Evolutionary conservation across 352 stramenopile species (phyloP), one percentile per base, ranked within the genome.

Genomic region (Phytophthora fragariae): DNA sequence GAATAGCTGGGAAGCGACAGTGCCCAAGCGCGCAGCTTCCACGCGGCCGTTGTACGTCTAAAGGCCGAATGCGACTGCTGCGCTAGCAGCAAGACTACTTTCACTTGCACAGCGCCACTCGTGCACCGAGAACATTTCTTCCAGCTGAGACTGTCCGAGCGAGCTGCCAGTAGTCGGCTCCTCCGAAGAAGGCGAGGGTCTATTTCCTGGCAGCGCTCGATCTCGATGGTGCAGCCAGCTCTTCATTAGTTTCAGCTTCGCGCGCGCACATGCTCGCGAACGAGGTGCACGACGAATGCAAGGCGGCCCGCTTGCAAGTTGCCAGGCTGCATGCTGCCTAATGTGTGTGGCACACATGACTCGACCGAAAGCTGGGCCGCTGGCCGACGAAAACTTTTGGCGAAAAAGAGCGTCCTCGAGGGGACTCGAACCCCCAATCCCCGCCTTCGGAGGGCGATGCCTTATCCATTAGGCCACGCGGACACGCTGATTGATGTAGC

Each of bases 401-500:
- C 63, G 49, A 57, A 73, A 68, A 73, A 68, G 24, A 67, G 57
- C 68, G 76, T 88, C 81, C 81, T 85, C 81, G 82, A 87, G 72
- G 81, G 81, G 81, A 87, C 82, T 89, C 79, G 82, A 89, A 89
- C 82, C 80, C 80, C 73, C 82, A 89, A 82, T 89, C 80, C 75
- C 82, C 82, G 82, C 82, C 82, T 89, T 83, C 82, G 82, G 82
- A 89, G 80, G 80, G 82, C 82, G 82, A 89, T 84, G 82, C 82
- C 82, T 89, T 89, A 89, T 89, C 81, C 81, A 89, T 89, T 89
- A 89, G 81, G 81, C 81, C 70, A 77, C 70, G 70, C 70, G 70
- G 70, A 73, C 70, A 67, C 12, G 11, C 14, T 39, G 41, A 11
- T 21, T 21, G 19, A 0, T 21, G 19, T 21, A 21, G 19, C 19